These are phyloP conservation scores for Phytophthora citricola DNA, from an alignment of 352 stramenopile genomes.

Conservation along the genomic window DNA sequence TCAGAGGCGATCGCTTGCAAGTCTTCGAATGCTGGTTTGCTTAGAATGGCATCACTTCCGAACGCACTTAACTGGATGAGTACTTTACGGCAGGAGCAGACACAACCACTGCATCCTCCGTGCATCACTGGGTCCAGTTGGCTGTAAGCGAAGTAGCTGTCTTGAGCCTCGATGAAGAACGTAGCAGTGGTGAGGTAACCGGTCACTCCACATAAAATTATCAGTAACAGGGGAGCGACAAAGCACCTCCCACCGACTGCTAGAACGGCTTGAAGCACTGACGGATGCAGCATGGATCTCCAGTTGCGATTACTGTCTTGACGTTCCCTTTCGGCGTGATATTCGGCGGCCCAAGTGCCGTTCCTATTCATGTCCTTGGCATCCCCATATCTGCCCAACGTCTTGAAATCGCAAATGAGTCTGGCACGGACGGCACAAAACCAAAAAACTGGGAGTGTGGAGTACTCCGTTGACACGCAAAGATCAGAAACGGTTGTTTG, in stretches of 20 bases:
- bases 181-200: conserved; percentile 18
- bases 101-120: conserved; percentile 15
- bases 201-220: conserved; percentile 7
- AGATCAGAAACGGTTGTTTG: too few species aligned
- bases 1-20: conserved; percentile 20
- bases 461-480: too few species aligned
- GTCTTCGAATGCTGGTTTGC: conserved; percentile 25
- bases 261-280: conserved; percentile 16
- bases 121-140: conserved; percentile 29
- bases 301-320: conserved; percentile 13
- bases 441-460: too few species aligned
- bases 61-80: conserved; percentile 28
- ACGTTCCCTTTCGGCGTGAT: conserved; percentile 10
- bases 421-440: too few species aligned
- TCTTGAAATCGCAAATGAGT: too few species aligned
- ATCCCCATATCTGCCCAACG: too few species aligned
- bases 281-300: conserved; percentile 13
- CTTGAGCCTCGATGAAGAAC: conserved; percentile 24
- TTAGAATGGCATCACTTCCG: conserved; percentile 22
- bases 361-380: background rate
- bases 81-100: conserved; percentile 33
- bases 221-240: conserved; percentile 16
- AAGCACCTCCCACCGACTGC: conserved; percentile 18
- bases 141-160: conserved; percentile 32
- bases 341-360: conserved; percentile 7